Base-by-base conservation (phyloP, 371 early-diverging fungal genomes). In the Smittium culicis region DNA sequence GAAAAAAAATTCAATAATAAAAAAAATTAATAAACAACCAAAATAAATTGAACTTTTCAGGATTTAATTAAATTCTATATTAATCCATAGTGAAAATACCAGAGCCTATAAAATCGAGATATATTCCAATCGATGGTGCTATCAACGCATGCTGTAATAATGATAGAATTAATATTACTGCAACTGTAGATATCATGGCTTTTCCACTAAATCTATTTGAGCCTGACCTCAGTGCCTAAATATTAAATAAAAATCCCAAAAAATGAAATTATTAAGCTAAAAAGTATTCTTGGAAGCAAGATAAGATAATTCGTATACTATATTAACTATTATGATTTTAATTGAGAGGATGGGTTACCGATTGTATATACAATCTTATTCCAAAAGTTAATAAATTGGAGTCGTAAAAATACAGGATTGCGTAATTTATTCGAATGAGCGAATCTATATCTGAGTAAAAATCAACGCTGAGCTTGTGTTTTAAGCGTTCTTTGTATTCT, bases 101-200 rank as follows among this genome's bases (percentile, higher is more conserved):
- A 34, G 34, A 5, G 16, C 54, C 45, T 25, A 64, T 29, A 45
- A 64, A 64, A 45, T 64, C 65, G 3, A 64, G 30, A 28, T 64
- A 64, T 2, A 64, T 64, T 45, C 65, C 65, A 29, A 24, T 1
- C 17, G 31, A 5, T 2, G 63, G 63, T 5, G 11, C 11, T 31
- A 11, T 32, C 2, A 63, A 63, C 3, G 63, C 5, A 33, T 63
- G 63, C 3, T 24, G n/a, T 11, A 30, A 33, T 3, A 63, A 5
- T 33, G 34, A 30, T 14, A 32, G 31, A 34, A 63, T n/a, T n/a
- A 35, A 34, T 2, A 63, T 2, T 14, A 63, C 34, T 14, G 33
- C 17, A 32, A 63, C 3, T 2, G 32, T 34, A 8, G 32, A 31
- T 5, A 33, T 11, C 63, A 32, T 17, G 60, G 11, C 20, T 59